Percentiles rank a stretch among this genome's conserved stretches.
Conservation (phyloP, 495 filamentous ascomycete species). For the Penicillium antarcticum region DNA sequence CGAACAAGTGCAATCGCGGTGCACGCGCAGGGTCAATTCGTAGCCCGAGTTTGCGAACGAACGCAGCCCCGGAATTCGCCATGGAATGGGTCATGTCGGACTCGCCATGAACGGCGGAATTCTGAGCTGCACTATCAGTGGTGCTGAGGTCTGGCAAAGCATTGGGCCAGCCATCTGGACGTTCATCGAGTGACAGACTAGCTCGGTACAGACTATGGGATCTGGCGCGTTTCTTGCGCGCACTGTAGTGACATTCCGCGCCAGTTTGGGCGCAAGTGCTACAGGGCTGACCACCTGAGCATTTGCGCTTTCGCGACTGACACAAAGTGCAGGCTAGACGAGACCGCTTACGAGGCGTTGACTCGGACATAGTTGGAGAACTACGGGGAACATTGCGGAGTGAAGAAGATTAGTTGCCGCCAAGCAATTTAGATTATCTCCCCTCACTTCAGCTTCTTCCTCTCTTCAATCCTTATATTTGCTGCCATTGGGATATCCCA, state of each 20-base stretch:
- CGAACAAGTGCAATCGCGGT: slow-evolving; percentile 53
- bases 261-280: slow-evolving; percentile 47
- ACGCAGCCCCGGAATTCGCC: slow-evolving; percentile 54
- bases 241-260: slow-evolving; percentile 44
- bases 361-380: slow-evolving; percentile 28
- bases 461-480: slow-evolving; percentile 18
- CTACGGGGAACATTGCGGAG: slow-evolving; percentile 5
- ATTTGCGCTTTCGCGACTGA: slow-evolving; percentile 53
- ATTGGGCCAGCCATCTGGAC: slow-evolving; percentile 12
- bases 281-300: slow-evolving; percentile 49
- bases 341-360: slow-evolving; percentile 38
- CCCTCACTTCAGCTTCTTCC: neutral
- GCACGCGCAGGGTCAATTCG: slow-evolving; percentile 48
- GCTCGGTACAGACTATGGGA: slow-evolving; percentile 12
- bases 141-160: neutral
- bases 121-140: slow-evolving; percentile 8
- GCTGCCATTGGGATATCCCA: slow-evolving; percentile 31
- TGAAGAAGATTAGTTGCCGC: slow-evolving; percentile 4
- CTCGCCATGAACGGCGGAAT: neutral
- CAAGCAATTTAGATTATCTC: slow-evolving; percentile 7
- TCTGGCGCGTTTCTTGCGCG: slow-evolving; percentile 33
- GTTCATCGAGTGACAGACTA: slow-evolving; percentile 11
- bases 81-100: slow-evolving; percentile 24
- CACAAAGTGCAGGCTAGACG: slow-evolving; percentile 50
- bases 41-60: slow-evolving; percentile 50